Percentiles rank a stretch among this genome's conserved stretches.
phyloP scores from a whole-genome alignment of 2,329 filamentous ascomycete genomes.

The Aureobasidium melanogenum region DNA sequence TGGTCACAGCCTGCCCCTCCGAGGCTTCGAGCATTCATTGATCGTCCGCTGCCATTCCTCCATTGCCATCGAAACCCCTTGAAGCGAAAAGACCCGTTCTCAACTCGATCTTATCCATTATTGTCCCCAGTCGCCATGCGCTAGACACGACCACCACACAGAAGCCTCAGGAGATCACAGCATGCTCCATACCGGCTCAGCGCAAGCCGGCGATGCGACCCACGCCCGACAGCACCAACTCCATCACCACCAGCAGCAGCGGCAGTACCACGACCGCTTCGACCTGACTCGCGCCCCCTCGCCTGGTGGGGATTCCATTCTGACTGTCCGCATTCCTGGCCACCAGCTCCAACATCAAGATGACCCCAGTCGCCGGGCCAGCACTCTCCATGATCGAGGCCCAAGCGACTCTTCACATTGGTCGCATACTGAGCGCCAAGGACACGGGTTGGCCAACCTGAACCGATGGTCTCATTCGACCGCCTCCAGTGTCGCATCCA shows the following conservation, averaged over 20 bases:
- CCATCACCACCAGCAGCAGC: not conserved
- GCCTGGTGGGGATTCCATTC: not conserved
- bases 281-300: not conserved
- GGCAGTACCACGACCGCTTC: not conserved
- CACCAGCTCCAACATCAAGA: not conserved
- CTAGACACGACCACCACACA: not conserved
- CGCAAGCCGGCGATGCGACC: not conserved
- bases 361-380: not conserved
- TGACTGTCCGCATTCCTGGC: conserved; percentile 4
- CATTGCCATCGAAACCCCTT: not conserved
- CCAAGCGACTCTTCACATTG: not conserved
- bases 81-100: not conserved
- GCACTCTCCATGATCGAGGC: not conserved
- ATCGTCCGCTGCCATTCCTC: not conserved
- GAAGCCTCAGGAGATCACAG: not conserved
- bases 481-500: conserved; percentile 38
- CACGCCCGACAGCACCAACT: not conserved
- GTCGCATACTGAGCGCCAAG: not conserved
- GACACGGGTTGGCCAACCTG: conserved; percentile 40
- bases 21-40: not conserved
- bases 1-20: not conserved
- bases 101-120: not conserved
- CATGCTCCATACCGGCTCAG: not conserved
- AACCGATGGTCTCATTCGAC: conserved; percentile 53
- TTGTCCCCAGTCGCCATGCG: not conserved